Evolutionary conservation across 352 stramenopile species (phyloP).

Genomic region (Phytophthora pistaciae): DNA sequence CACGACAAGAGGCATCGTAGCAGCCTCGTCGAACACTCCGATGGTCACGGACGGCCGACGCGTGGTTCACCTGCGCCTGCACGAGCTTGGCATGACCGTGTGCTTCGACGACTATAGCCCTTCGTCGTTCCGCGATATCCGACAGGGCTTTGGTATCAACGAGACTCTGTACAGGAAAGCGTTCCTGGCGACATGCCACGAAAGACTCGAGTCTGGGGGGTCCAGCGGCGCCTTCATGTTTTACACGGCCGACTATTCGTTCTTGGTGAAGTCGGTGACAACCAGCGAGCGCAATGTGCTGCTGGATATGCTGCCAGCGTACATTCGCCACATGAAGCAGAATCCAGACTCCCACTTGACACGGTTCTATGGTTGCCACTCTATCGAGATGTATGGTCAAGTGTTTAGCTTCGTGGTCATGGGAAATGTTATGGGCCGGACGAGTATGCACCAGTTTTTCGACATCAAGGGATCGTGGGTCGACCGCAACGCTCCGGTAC

Average conservation of each 20-base stretch:
- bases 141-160: conserved; percentile 79
- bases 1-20: conserved; percentile 86
- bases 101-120: conserved; percentile 85
- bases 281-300: conserved; percentile 81
- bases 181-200: conserved; percentile 85
- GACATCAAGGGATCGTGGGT: conserved; percentile 94
- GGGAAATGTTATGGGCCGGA: conserved; percentile 86
- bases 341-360: conserved; percentile 87
- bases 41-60: conserved; percentile 57
- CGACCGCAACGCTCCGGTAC: conserved; percentile 82
- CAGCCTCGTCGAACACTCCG: conserved; percentile 71
- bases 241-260: conserved; percentile 89
- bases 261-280: conserved; percentile 91
- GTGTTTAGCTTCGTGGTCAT: conserved; percentile 93
- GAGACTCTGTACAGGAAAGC: conserved; percentile 81
- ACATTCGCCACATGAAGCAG: conserved; percentile 84
- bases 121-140: conserved; percentile 79
- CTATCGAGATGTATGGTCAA: conserved; percentile 91
- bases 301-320: conserved; percentile 84
- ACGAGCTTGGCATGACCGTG: conserved; percentile 86
- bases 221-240: conserved; percentile 94
- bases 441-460: conserved; percentile 91
- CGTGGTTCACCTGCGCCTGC: conserved; percentile 77
- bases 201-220: conserved; percentile 83
- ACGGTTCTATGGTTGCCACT: conserved; percentile 92